Evolutionary conservation across 495 filamentous ascomycete species (phyloP), one percentile per base, ranked within the genome.

Genomic region (Copromyces sp.): DNA sequence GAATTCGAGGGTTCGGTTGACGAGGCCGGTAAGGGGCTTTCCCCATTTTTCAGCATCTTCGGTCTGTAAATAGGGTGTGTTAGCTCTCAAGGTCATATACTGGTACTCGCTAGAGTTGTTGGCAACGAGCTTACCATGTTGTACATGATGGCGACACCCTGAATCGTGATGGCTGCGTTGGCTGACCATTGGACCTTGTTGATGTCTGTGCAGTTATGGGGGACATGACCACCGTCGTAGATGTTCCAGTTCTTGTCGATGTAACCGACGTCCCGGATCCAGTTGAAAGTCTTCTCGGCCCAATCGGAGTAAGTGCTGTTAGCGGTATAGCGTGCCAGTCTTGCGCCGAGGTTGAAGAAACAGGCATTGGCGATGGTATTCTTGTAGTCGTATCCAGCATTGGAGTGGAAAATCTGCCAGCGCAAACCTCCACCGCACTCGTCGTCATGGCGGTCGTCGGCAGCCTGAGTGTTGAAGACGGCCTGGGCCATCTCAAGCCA

Each of bases 401-500:
- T 93, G 80, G 89, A 91, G 9, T 85, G 83, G 77, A 87, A 91
- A 69, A 95, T 90, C 83, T 96, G 93, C 93, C 94, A 96, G 71
- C 89, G 86, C 74, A 96, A 80, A 4, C 94, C 94, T 68, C 94
- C 94, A 70, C 86, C 85, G 78, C 94, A 97, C 39, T 85, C 82
- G 1, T 78, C 75, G 24, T 78, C 82, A 68, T 93, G 84, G 91
- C 92, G 93, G 24, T 90, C 82, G 69, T 72, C 14, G 1, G 82
- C 78, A 3, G 86, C 88, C 77, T 93, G 92, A 0, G 88, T 89
- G 80, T 94, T 93, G 81, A 94, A 95, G 5, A 90, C 90, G 9
- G 89, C 91, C 78, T 95, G 91, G n/a, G 91, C 92, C 70, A 95
- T 85, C 4, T 90, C 90, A 4, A 95, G 83, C 92, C 93, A 95